These are phyloP conservation scores for Metschnikowia similis DNA, from an alignment of 805 yeast genomes.

Conservation along the genomic window DNA sequence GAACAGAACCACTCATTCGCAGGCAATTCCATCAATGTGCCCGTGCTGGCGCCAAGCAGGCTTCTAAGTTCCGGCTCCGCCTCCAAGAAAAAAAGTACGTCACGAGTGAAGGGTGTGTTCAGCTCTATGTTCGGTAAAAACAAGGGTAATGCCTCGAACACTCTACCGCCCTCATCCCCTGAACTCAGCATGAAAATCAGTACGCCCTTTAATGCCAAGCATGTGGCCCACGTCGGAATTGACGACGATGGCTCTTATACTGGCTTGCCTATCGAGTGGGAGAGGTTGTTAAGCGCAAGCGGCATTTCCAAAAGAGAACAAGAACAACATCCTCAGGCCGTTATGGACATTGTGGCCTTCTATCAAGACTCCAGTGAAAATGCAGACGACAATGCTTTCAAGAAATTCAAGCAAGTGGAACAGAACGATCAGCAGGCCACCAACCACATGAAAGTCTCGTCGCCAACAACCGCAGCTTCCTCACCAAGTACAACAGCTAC, in stretches of 20 bases:
- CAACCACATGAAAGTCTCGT: conserved; percentile 12
- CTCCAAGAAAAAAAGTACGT: conserved; percentile 36
- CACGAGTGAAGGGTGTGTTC: conserved; percentile 56
- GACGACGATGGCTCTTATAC: conserved; percentile 86
- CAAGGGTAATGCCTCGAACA: conserved; percentile 1
- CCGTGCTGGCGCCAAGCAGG: conserved; percentile 9
- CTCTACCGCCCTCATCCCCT: conserved; percentile 10
- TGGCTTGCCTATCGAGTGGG: conserved; percentile 94
- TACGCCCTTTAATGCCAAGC: conserved; percentile 88
- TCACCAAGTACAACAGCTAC: conserved; percentile 31
- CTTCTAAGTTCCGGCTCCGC: conserved; percentile 1
- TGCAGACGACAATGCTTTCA: conserved; percentile 41
- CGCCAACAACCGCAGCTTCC: conserved; percentile 21
- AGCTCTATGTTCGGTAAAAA: conserved; percentile 46
- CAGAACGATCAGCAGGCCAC: conserved; percentile 4
- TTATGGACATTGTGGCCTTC: conserved; percentile 84
- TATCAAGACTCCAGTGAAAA: conserved; percentile 57
- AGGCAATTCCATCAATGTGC: conserved; percentile 5
- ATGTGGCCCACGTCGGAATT: conserved; percentile 89
- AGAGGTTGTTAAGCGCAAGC: conserved; percentile 69
- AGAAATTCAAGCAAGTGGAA: conserved; percentile 34
- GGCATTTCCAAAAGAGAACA: conserved; percentile 89
- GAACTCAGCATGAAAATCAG: conserved; percentile 57
- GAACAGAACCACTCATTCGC: conserved; percentile 13
- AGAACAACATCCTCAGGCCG: conserved; percentile 89